phyloP scores from a whole-genome alignment of 768 basidiomycete genomes.

The Rhizopogon vulgaris region DNA sequence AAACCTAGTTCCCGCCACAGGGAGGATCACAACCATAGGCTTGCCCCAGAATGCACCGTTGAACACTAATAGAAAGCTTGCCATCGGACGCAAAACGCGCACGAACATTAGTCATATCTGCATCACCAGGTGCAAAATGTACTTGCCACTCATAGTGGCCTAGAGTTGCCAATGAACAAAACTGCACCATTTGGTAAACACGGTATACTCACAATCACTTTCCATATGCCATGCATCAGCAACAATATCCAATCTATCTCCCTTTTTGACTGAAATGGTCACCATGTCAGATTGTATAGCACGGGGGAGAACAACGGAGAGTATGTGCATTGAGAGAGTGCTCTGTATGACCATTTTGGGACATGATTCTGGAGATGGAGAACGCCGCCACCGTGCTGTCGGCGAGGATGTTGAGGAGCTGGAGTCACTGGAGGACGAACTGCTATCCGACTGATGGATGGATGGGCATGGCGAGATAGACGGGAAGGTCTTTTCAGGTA shows the following conservation, averaged over 20 bases:
- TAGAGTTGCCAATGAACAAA: slow-evolving; percentile 13
- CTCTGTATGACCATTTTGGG: slow-evolving; percentile 43
- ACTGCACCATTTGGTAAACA: neutral
- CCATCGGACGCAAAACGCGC: slow-evolving; percentile 43
- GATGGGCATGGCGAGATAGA: slow-evolving; percentile 24
- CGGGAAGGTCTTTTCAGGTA: slow-evolving; percentile 23
- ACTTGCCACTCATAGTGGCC: slow-evolving; percentile 63
- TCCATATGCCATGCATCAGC: slow-evolving; percentile 63
- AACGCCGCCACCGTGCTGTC: slow-evolving; percentile 24
- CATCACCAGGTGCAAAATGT: slow-evolving; percentile 45
- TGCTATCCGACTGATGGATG: slow-evolving; percentile 15
- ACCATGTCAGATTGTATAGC: slow-evolving; percentile 56
- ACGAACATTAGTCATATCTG: slow-evolving; percentile 47
- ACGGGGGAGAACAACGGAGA: slow-evolving; percentile 44
- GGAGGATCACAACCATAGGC: slow-evolving; percentile 11
- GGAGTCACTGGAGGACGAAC: slow-evolving; percentile 12
- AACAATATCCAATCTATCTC: slow-evolving; percentile 49
- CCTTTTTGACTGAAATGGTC: slow-evolving; percentile 54
- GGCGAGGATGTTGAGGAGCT: slow-evolving; percentile 20
- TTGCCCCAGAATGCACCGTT: slow-evolving; percentile 22
- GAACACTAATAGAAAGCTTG: slow-evolving; percentile 42
- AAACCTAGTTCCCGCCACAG: slow-evolving; percentile 21
- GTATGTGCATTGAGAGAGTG: slow-evolving; percentile 33
- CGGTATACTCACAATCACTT: slow-evolving; percentile 43
- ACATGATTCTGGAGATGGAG: slow-evolving; percentile 25